A percentile compares a stretch with the other conserved stretches of the same genome.
Evolutionary conservation across 2,329 filamentous ascomycete species (phyloP).

Genomic region (Phyllosticta capitalensis): DNA sequence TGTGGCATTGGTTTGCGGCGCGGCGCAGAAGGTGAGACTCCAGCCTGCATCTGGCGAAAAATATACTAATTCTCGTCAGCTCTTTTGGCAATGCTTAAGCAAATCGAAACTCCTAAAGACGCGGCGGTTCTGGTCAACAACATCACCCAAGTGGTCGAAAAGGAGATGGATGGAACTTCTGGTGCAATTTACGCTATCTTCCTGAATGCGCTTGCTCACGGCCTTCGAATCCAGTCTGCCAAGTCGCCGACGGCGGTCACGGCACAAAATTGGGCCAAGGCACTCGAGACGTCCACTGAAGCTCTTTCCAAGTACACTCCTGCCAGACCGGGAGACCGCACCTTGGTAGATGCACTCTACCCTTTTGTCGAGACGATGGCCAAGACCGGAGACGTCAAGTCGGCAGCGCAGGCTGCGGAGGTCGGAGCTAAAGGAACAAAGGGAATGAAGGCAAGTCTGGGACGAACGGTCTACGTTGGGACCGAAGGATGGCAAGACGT

Average conservation of each 20-base stretch:
- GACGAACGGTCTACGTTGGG: constrained; percentile 73
- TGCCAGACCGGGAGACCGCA: constrained; percentile 79
- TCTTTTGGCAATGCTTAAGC: constrained; percentile 34
- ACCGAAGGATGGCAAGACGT: constrained; percentile 63
- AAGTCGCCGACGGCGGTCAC: constrained; percentile 37
- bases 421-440: constrained; percentile 75
- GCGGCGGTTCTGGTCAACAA: constrained; percentile 49
- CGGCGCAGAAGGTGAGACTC: constrained; percentile 58
- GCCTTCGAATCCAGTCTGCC: constrained; percentile 46
- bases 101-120: constrained; percentile 43
- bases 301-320: constrained; percentile 78
- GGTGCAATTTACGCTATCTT: constrained; percentile 82
- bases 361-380: constrained; percentile 72
- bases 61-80: constrained; percentile 16
- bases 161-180: constrained; percentile 64
- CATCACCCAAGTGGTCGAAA: constrained; percentile 56
- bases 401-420: constrained; percentile 66
- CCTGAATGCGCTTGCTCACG: constrained; percentile 71
- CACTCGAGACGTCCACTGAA: constrained; percentile 60
- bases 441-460: constrained; percentile 83
- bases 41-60: background rate
- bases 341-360: constrained; percentile 77
- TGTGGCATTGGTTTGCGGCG: constrained; percentile 80
- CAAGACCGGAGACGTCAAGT: constrained; percentile 54
- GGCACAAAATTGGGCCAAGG: constrained; percentile 51